Evolutionary conservation across 495 filamentous ascomycete species (phyloP), one percentile per base, ranked within the genome.

Genomic region (Xanthoparmelia taractica): DNA sequence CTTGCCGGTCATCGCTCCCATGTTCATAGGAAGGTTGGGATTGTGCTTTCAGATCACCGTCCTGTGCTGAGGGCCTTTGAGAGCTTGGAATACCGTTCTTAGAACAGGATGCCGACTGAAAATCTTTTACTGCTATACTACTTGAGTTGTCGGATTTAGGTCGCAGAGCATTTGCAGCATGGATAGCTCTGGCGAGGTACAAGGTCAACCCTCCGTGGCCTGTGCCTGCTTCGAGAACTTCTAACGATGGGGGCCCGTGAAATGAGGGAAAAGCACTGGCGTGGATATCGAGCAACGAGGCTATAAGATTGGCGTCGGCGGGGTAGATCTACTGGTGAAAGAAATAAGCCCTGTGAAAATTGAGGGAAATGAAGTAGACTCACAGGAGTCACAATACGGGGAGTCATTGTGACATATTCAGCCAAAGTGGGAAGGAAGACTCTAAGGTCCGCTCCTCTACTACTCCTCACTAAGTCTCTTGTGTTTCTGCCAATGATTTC

Each of bases 141-240:
- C 36, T 36, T n/a, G 33, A 1, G 23, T 5, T 57, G 55, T 57
- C 4, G 23, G 23, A 1, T 2, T 27, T 57, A 17, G 23, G 15
- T 29, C 29, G 52, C 7, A 34, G 25, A 25, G 80, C 72, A 72
- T 92, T 92, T 12, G 85, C 87, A 20, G 84, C 88, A 71, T 91
- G 87, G 29, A 92, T 82, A 37, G 87, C 87, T n/a, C 86, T 81
- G 27, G 86, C 83, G 18, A 92, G 79, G 38, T 20, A 43, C 40
- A 43, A 75, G 4, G 88, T 92, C 56, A 93, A 73, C 17, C 85
- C 84, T 57, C 88, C 89, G 76, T 91, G 86, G 5, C 89, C 89
- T 2, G 89, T 92, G 10, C 90, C 89, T 43, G 88, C 88, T 73
- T 93, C 89, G 40, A 93, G 83, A 43, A 92, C 87, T 68, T 92